Base-by-base conservation (phyloP, 257 asterid species). In the Fraxinus pennsylvanica region DNA sequence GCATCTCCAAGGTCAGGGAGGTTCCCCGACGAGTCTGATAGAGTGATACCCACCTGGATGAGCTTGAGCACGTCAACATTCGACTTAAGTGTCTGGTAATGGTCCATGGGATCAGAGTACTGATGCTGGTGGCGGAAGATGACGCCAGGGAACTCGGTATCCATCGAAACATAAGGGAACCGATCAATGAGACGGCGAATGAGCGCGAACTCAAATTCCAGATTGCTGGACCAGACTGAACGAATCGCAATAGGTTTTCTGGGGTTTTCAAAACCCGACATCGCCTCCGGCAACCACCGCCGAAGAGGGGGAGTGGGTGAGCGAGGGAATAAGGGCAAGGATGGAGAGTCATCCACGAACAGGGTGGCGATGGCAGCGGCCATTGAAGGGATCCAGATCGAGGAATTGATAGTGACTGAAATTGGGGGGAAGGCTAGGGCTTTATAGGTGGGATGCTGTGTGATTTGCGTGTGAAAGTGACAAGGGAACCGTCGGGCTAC, bases 41-140 rank as follows among this genome's bases (percentile, higher is more conserved):
- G 91, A 5, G 97, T 91, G 76, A 92, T 82, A 29, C 96, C 97
- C 30, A 92, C 95, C 79, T 92, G 97, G 63, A 92, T 92, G 36
- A 92, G 91, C 83, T 92, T 91, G 15, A 91, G 88, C 0, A 84
- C 85, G 73, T 92, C 97, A 4, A 92, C 97, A 73, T 91, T 92
- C 5, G 88, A 54, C 81, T 91, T 92, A 47, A 92, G 90, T 0
- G 87, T 83, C 54, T 73, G 80, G 86, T 91, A 92, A 72, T 82
- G 90, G n/a, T 87, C 87, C 22, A 35, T 30, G 1, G 92, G 94
- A 84, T 76, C 79, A 32, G 86, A 82, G 35, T 36, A 83, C n/a
- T 81, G 84, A 65, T 63, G 67, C 66, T 84, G 84, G 50, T 79
- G 88, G 54, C 89, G 90, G 84, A 81, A 52, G 27, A 92, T 84